Evolutionary conservation across 169 alveolate species (phyloP).

Genomic region (Cardiosporidium cionae): DNA sequence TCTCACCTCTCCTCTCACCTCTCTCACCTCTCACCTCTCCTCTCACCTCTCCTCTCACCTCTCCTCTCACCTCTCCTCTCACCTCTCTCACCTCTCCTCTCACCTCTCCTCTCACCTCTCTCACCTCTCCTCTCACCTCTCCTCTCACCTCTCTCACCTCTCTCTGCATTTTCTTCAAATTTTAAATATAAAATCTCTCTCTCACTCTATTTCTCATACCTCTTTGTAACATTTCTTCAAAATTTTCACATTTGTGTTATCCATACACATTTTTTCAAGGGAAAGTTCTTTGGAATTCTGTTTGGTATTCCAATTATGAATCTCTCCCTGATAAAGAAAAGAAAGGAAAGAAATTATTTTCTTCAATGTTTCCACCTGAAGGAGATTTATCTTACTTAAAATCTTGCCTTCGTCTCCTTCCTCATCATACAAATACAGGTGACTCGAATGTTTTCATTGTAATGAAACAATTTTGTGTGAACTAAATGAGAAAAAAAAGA

Average conservation of each 20-base stretch:
- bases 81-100: too few relatives aligned
- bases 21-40: too few relatives aligned
- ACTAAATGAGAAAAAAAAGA: too few relatives aligned
- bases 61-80: too few relatives aligned
- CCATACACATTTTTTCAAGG: slow-evolving; percentile 1
- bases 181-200: neutral
- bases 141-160: too few relatives aligned
- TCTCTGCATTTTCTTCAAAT: neutral
- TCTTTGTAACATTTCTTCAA: neutral
- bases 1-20: too few relatives aligned
- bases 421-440: slow-evolving; percentile 80
- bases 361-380: neutral
- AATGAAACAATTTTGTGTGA: too few relatives aligned
- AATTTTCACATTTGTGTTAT: too few relatives aligned
- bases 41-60: too few relatives aligned
- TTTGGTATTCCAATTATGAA: neutral
- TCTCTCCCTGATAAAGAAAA: neutral
- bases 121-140: too few relatives aligned
- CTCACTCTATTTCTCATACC: neutral
- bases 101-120: too few relatives aligned
- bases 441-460: too few relatives aligned
- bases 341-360: neutral
- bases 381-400: neutral
- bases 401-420: slow-evolving; percentile 71
- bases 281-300: slow-evolving; percentile 13